Evolutionary conservation across 805 yeast genomes (phyloP), one percentile per base, ranked within the genome.

Genomic region (Wickerhamomyces subpelliculosus): DNA sequence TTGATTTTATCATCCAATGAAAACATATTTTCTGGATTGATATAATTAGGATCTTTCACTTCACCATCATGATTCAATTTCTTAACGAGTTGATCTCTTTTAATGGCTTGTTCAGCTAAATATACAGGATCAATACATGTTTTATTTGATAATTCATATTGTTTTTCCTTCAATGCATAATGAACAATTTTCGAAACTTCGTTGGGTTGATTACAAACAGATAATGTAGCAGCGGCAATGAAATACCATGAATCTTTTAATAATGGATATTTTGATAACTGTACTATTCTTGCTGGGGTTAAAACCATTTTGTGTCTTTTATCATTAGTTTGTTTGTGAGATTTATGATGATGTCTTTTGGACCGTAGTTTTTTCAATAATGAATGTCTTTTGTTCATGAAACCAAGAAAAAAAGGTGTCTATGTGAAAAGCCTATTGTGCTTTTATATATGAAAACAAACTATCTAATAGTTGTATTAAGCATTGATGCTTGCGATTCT

Each of bases 171-270:
- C 44, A 80, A 35, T 1, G 88, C 87, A 61, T 80, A 80, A 44
- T 84, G 84, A 55, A 81, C 83, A 4, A 89, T 55, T 39, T 65
- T 68, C 3, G 95, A 89, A 23, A 87, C 74, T 45, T 84, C 96
- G 36, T 80, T 75, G 0, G 96, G 95, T 43, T 72, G 74, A 53
- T 89, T 89, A 51, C 90, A 80, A 6, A 81, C 88, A 2, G 90
- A 75, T 35, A 88, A 68, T 9, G 94, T 75, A 0, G 90, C 84
- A 8, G 93, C 84, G 0, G 95, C 90, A 17, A 87, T 64, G 27
- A 78, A 62, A 54, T 80, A 84, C 96, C 96, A 89, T 18, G 73
- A 54, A 45, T 68, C 63, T 30, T 67, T 61, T 22, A 86, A 67
- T 10, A 59, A 58, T 1, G 84, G 81, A 54, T 75, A 75, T 27